Base-by-base conservation (phyloP, 2,329 filamentous ascomycete species). In the Fonsecaea nubica region DNA sequence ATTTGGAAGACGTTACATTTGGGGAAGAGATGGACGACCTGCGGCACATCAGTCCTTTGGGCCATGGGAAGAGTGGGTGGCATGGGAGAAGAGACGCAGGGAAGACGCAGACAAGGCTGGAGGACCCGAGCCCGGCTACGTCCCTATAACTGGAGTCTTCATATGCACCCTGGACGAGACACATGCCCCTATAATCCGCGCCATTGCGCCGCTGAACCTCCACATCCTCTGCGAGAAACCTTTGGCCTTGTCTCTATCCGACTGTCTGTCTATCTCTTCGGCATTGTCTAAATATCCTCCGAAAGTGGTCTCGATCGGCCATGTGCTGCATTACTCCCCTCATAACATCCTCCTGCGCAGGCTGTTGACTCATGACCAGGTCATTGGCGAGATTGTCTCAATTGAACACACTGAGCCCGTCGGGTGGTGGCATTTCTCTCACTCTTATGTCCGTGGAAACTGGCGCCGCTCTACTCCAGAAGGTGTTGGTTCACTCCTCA, bases 161-260 rank as follows among this genome's bases (percentile, higher is more conserved):
- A 84, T 92, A 54, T 91, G 89, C 77, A 92, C 96, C 1, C 84
- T 94, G 9, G 95, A 99, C 77, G 91, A 96, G 78, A 89, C 92
- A 80, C 95, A 99, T 78, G 88, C 88, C 58, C 89, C 93, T 63
- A 92, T 94, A 56, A 86, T 97, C 25, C 84, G 89, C 52, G 90
- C 87, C 1, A 83, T 97, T 60, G 89, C 91, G 1, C 86, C 86
- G 12, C 80, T 82, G 76, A 86, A 83, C 2, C 80, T 97, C 56
- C 93, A 97, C 77, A 88, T 98, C 70, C 91, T 97, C 84, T 96
- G 93, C 77, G 95, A 99, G 83, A 99, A 99, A 80, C 95, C 95
- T 2, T 81, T 99, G 62, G 92, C 93, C 0, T 92, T 92, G 25
- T 90, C 87, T 0, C 81, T 98, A 33, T 78, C 84, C 18, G 92